phyloP scores from a whole-genome alignment of 208 protist species.

The Leishmania aethiopica region DNA sequence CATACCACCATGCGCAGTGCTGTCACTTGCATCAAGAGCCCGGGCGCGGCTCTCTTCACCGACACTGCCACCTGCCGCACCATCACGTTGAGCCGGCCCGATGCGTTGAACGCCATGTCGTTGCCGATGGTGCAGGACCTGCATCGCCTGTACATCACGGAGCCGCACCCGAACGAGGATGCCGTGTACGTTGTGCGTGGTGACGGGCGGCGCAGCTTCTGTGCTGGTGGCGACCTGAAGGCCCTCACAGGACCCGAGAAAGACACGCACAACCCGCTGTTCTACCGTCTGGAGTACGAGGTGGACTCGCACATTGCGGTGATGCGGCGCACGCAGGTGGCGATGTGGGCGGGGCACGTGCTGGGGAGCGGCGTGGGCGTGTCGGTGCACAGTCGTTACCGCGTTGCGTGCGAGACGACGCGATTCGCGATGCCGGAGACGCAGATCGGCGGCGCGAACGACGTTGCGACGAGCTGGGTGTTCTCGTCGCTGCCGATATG shows the following conservation, averaged over 20 bases:
- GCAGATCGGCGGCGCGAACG: slow-evolving; percentile 67
- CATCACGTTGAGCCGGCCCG: slow-evolving; percentile 44
- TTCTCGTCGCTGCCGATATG: slow-evolving; percentile 52
- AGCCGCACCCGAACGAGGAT: slow-evolving; percentile 38
- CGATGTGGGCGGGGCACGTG: slow-evolving; percentile 84
- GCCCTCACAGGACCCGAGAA: slow-evolving; percentile 28
- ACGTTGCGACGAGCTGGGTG: slow-evolving; percentile 70
- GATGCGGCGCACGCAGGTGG: slow-evolving; percentile 66
- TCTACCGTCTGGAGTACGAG: slow-evolving; percentile 76
- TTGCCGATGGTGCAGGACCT: slow-evolving; percentile 52
- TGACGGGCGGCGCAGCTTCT: slow-evolving; percentile 62
- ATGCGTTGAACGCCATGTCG: slow-evolving; percentile 48
- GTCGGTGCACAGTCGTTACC: slow-evolving; percentile 69
- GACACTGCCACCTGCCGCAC: slow-evolving; percentile 49
- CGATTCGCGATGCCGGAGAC: slow-evolving; percentile 88
- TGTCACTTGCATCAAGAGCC: not conserved
- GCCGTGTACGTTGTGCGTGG: slow-evolving; percentile 47
- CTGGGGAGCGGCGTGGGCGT: slow-evolving; percentile 87
- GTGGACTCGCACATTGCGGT: slow-evolving; percentile 70
- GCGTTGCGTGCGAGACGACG: slow-evolving; percentile 79
- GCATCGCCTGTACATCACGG: slow-evolving; percentile 40
- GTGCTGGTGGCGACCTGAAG: slow-evolving; percentile 73
- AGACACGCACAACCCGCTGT: slow-evolving; percentile 24
- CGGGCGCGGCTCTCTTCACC: slow-evolving; percentile 21
- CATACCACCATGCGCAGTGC: slow-evolving; percentile 6